A percentile compares a stretch with the other conserved stretches of the same genome.
Evolutionary conservation across 2,329 filamentous ascomycete species (phyloP).

Genomic region (Paramyrothecium sp.): DNA sequence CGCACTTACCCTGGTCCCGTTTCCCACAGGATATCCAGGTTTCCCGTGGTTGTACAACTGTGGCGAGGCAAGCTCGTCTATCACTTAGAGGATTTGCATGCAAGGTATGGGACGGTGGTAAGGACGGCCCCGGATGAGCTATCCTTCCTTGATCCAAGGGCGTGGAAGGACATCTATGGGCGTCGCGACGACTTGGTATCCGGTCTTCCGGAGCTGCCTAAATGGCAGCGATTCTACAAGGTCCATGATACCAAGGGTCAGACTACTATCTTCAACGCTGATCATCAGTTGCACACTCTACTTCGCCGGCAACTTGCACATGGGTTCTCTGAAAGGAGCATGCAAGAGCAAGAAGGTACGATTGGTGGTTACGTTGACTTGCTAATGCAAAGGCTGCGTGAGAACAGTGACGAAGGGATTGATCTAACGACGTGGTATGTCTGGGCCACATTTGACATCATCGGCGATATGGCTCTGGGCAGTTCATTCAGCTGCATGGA

Average conservation of each 20-base stretch:
- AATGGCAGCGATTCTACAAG: background rate
- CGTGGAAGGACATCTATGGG: slow-evolving; percentile 1
- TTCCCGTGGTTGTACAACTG: background rate
- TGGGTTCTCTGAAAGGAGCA: slow-evolving; percentile 2
- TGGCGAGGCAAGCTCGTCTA: background rate
- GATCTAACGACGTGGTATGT: slow-evolving; percentile 23
- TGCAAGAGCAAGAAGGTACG: slow-evolving; percentile 2
- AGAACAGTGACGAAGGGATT: slow-evolving; percentile 6
- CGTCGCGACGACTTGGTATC: background rate
- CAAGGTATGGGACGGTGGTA: background rate
- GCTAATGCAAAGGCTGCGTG: background rate
- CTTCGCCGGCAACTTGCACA: background rate
- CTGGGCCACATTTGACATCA: slow-evolving; percentile 24
- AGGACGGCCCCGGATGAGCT: background rate
- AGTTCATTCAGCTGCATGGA: slow-evolving; percentile 21
- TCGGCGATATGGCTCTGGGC: slow-evolving; percentile 25
- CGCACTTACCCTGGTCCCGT: background rate
- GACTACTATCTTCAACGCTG: no score
- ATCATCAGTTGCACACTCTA: no score
- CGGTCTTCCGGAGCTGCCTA: background rate
- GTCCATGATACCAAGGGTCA: no score
- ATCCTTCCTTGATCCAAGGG: background rate
- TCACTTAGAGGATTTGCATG: background rate
- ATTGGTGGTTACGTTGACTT: slow-evolving; percentile 4
- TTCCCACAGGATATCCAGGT: background rate